Conservation (phyloP, 148 eudicot species). For the Persicaria maculosa region DNA sequence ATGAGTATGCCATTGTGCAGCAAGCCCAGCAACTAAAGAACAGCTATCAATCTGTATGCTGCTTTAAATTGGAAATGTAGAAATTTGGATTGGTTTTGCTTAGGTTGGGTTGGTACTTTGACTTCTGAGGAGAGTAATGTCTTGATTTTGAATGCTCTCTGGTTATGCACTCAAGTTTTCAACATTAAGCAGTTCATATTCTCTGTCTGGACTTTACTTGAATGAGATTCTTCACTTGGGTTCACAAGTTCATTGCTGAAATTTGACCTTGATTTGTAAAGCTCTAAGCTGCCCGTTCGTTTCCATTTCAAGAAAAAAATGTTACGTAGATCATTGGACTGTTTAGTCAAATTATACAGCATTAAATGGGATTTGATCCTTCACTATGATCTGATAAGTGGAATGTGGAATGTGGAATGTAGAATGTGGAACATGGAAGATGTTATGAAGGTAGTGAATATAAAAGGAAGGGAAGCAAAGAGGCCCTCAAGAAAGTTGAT, state of each 20-base stretch:
- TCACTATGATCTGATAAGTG: neutral
- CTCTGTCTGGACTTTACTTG: neutral
- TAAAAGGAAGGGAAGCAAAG: neutral
- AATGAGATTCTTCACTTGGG: neutral
- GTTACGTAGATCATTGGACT: neutral
- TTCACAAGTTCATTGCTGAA: neutral
- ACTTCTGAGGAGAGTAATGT: neutral
- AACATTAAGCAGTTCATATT: neutral
- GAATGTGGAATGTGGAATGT: neutral
- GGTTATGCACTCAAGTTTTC: neutral
- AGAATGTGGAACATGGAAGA: neutral
- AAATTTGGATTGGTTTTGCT: neutral
- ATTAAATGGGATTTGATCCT: neutral
- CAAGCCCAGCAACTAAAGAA: neutral
- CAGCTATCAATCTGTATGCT: neutral
- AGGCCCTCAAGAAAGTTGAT: too few species aligned
- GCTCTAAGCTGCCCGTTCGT: neutral
- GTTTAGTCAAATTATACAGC: neutral
- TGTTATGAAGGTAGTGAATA: neutral
- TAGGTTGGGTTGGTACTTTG: neutral
- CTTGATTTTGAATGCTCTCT: neutral
- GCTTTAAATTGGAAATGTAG: neutral
- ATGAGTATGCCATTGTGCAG: too few species aligned
- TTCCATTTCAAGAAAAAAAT: neutral
- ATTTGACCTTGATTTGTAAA: neutral